phyloP scores from a whole-genome alignment of 1,284 basidiomycete species.

The Kalmanozyma brasiliensis region DNA sequence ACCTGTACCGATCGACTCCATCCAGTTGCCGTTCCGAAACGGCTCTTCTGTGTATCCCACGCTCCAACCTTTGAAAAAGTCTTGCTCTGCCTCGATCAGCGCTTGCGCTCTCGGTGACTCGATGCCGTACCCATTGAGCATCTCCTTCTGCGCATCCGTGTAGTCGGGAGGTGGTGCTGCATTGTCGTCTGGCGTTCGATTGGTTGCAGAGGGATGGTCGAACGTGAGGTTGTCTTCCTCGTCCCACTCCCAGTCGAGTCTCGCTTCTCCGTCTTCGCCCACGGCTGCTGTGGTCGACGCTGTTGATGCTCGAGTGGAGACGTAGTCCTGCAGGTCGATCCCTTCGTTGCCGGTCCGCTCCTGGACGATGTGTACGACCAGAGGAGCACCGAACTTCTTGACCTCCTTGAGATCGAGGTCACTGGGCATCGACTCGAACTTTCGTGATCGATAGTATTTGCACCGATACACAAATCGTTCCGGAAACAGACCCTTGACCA shows the following conservation, averaged over 20 bases:
- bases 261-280: neutral
- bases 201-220: neutral
- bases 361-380: constrained; percentile 24
- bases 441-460: constrained; percentile 29
- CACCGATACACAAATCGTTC: constrained; percentile 32
- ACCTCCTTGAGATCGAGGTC: constrained; percentile 30
- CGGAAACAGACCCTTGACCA: constrained; percentile 45
- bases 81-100: constrained; percentile 32
- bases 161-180: constrained; percentile 23
- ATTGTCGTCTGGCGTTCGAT: neutral
- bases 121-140: constrained; percentile 27
- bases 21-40: constrained; percentile 28
- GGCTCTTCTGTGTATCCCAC: constrained; percentile 44
- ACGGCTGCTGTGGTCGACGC: neutral
- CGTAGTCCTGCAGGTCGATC: constrained; percentile 25
- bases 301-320: neutral
- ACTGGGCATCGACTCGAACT: constrained; percentile 41
- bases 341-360: constrained; percentile 33
- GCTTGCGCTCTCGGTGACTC: constrained; percentile 23
- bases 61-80: constrained; percentile 48
- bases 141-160: constrained; percentile 15
- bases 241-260: constrained; percentile 40
- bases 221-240: constrained; percentile 20
- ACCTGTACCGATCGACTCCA: constrained; percentile 22
- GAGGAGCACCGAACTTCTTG: constrained; percentile 26